phyloP scores from a whole-genome alignment of 192 early-diverging fungal species.

The Backusella circina region DNA sequence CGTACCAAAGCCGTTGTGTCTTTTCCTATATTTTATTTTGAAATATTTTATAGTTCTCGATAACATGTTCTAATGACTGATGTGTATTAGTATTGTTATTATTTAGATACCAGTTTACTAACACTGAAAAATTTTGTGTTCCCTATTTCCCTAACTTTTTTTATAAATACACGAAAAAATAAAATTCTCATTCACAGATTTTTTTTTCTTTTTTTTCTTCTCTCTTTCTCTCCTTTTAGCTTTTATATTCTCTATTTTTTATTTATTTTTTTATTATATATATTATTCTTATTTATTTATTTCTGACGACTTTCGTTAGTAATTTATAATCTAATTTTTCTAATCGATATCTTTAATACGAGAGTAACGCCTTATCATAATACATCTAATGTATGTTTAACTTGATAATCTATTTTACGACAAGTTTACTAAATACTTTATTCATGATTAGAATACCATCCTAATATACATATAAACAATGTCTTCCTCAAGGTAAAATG shows the following conservation, averaged over 20 bases:
- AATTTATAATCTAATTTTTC: not conserved
- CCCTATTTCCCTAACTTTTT: not conserved
- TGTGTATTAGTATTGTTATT: conserved; percentile 3
- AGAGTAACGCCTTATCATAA: not conserved
- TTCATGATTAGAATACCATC: not conserved
- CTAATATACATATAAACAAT: conserved; percentile 1
- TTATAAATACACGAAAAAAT: conserved; percentile 4
- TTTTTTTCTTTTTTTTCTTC: not conserved
- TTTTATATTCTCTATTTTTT: conserved; percentile 6
- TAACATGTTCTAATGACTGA: not conserved
- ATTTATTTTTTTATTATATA: not conserved
- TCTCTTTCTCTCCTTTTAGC: not conserved
- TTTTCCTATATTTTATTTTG: conserved; percentile 2
- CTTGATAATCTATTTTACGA: not conserved
- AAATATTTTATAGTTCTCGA: not conserved
- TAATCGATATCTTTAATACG: not conserved
- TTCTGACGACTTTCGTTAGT: not conserved
- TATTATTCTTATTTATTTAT: not conserved
- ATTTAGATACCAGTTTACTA: not conserved
- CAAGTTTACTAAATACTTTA: not conserved
- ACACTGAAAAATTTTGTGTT: not conserved
- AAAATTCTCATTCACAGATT: not conserved
- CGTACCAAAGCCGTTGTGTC: not conserved
- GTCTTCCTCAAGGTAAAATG: conserved; percentile 11
- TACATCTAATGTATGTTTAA: not conserved